Base-by-base conservation (phyloP, 2,329 filamentous ascomycete species). In the Botrytis squamosa region DNA sequence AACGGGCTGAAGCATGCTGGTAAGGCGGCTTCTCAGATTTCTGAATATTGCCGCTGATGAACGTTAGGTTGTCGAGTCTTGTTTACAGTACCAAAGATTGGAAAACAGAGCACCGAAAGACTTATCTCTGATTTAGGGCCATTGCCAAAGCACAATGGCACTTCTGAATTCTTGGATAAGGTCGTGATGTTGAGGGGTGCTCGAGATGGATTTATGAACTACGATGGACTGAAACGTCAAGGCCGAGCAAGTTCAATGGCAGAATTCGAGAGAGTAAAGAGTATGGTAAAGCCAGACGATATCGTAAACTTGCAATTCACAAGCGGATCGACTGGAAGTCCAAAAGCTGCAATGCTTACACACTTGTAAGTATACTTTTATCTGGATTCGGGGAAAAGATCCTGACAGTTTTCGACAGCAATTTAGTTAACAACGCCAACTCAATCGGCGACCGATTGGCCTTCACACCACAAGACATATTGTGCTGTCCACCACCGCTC, bases 281-380 rank as follows among this genome's bases (percentile, higher is more conserved):
- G 84, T 46, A 84, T 85, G 71, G 86, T 93, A 1, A 85, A 88
- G 25, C 86, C 90, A 4, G 87, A 91, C 76, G 89, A 92, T 77
- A 89, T 92, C 1, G 91, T 90, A 81, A 93, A 93, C 79, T 84
- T 93, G 52, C 91, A 93, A 79, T 94, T 93, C 82, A 93, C 92
- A 25, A 86, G 90, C 78, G 91, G 91, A n/a, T 92, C 91, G 5
- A 93, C 91, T 0, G 91, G 91, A 1, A 85, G 88, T 60, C 91
- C 91, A 62, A 93, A 94, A 79, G 92, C 91, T 1, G 90, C 92
- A 42, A 93, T 92, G 90, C 84, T 93, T 78, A 93, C 91, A 9
- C 82, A 83, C 69, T 77, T 80, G 78, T 77, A 62, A 71, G 74
- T 75, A 10, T 42, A n/a, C 74, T 25, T 7, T 9, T 4, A 20